phyloP scores from a whole-genome alignment of 2,329 filamentous ascomycete genomes.

The Bertia moriformis region DNA sequence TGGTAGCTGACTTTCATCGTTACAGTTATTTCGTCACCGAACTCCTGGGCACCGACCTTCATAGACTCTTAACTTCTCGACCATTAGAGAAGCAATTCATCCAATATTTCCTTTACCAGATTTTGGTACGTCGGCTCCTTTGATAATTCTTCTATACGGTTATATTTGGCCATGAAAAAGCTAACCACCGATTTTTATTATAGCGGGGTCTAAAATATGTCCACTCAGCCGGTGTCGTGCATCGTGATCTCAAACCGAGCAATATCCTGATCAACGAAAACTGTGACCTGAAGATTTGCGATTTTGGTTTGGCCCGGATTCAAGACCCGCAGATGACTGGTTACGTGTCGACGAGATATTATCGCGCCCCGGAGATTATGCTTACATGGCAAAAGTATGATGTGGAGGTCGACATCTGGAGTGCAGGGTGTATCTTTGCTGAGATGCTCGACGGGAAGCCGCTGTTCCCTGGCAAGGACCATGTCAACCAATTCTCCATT shows the following conservation, averaged over 20 bases:
- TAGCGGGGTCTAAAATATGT: slow-evolving; percentile 97
- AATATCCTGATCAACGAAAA: slow-evolving; percentile 99
- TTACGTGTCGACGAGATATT: slow-evolving; percentile 97
- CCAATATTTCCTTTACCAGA: slow-evolving; percentile 98
- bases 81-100: slow-evolving; percentile 99
- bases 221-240: slow-evolving; percentile 93
- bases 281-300: slow-evolving; percentile 98
- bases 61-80: slow-evolving; percentile 84
- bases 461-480: slow-evolving; percentile 94
- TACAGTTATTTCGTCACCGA: slow-evolving; percentile 92
- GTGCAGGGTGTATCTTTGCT: slow-evolving; percentile 94
- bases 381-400: slow-evolving; percentile 99
- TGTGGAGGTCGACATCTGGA: slow-evolving; percentile 98
- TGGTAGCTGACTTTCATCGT: slow-evolving; percentile 5
- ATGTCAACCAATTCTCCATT: slow-evolving; percentile 99
- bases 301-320: slow-evolving; percentile 92
- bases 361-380: slow-evolving; percentile 99
- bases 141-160: slow-evolving; percentile 3
- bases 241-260: slow-evolving; percentile 93
- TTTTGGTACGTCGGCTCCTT: slow-evolving; percentile 62
- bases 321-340: slow-evolving; percentile 99
- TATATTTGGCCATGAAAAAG: neutral
- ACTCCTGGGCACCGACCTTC: slow-evolving; percentile 87
- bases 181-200: slow-evolving; percentile 1
- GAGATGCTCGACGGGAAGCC: slow-evolving; percentile 99